Evolutionary conservation across 306 rosid species (phyloP).

Genomic region (Prunus kanzakura): DNA sequence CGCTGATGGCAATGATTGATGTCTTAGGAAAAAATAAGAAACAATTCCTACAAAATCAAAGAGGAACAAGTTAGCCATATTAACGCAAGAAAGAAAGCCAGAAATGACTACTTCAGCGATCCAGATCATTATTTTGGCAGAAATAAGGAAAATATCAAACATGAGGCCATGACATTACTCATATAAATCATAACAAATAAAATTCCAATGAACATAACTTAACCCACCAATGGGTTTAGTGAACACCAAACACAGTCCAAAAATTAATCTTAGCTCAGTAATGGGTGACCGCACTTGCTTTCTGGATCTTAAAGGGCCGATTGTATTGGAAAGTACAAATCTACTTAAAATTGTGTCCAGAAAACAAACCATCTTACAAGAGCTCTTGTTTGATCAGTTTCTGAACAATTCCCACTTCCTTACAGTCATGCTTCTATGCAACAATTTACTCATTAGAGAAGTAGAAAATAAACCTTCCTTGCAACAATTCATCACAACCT

Average conservation of each 20-base stretch:
- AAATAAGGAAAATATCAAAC: neutral
- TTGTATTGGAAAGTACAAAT: neutral
- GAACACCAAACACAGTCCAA: neutral
- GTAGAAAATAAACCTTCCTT: neutral
- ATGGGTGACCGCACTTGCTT: neutral
- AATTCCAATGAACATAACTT: neutral
- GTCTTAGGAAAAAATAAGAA: neutral
- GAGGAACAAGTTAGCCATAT: neutral
- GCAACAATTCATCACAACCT: neutral
- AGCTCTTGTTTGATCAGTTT: neutral
- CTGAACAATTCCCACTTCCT: neutral
- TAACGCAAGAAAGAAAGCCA: neutral
- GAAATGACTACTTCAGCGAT: neutral
- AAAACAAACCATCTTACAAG: neutral
- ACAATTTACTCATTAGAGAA: neutral
- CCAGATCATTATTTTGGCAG: neutral
- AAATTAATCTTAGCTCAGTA: neutral
- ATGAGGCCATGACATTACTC: neutral
- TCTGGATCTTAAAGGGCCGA: neutral
- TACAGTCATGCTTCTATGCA: neutral
- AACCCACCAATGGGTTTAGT: neutral
- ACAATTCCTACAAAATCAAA: constrained; percentile 15
- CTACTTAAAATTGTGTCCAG: neutral
- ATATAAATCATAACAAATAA: neutral
- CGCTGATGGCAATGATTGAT: neutral